These are phyloP conservation scores for Thozetella sp. DNA, from an alignment of 495 filamentous ascomycete genomes.

Conservation along the genomic window DNA sequence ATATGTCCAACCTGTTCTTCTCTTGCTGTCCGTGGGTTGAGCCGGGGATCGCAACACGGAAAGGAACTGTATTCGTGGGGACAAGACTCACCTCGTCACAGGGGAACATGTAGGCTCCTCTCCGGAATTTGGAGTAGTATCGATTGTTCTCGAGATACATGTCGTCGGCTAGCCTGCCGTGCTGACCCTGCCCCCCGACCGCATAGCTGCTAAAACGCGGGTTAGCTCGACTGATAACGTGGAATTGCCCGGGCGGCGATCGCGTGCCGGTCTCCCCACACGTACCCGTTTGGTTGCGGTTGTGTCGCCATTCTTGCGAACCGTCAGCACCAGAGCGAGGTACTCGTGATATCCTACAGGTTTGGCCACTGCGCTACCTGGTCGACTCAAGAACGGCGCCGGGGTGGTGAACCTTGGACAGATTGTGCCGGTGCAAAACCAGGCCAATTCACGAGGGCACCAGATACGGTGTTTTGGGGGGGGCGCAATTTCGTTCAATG, in stretches of 20 bases:
- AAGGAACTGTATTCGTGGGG: not conserved
- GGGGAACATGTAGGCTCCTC: constrained; percentile 63
- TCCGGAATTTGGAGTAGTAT: constrained; percentile 55
- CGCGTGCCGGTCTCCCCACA: not conserved
- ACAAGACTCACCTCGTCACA: constrained; percentile 56
- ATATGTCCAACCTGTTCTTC: constrained; percentile 75
- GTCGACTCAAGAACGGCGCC: not conserved
- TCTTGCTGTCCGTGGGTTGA: constrained; percentile 51
- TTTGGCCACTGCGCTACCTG: too few species aligned
- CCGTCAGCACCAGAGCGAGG: not conserved
- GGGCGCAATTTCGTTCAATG: too few species aligned
- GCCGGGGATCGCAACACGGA: constrained; percentile 8
- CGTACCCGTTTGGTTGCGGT: not conserved
- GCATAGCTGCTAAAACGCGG: too few species aligned
- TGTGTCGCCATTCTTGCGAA: constrained; percentile 2
- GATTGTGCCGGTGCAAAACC: not conserved
- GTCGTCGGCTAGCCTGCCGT: not conserved
- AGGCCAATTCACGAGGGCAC: not conserved
- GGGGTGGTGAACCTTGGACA: not conserved
- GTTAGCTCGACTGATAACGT: too few species aligned
- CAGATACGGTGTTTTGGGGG: too few species aligned
- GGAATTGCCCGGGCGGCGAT: not conserved
- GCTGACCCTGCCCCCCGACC: not conserved
- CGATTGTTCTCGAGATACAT: constrained; percentile 57
- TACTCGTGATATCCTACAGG: too few species aligned